A percentile compares a stretch with the other conserved stretches of the same genome.
These are phyloP conservation scores for Tilletia horrida DNA, from an alignment of 1,284 basidiomycete genomes.

Conservation along the genomic window DNA sequence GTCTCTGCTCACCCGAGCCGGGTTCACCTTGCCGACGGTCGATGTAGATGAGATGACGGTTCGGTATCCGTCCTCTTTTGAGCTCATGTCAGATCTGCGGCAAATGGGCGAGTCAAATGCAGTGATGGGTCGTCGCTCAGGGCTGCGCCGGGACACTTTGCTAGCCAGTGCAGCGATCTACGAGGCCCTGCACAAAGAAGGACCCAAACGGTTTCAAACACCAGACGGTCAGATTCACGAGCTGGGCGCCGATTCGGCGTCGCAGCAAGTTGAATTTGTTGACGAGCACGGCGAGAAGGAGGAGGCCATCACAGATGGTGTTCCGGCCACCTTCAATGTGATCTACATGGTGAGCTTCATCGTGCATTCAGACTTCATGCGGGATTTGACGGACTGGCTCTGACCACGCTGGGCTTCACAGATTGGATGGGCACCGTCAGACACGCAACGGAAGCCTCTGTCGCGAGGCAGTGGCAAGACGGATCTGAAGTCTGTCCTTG, in stretches of 20 bases:
- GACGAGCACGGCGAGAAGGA: slow-evolving; percentile 30
- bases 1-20: slow-evolving; percentile 71
- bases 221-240: slow-evolving; percentile 62
- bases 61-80: slow-evolving; percentile 91
- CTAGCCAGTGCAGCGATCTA: slow-evolving; percentile 90
- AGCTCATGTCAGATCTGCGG: slow-evolving; percentile 83
- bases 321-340: slow-evolving; percentile 93
- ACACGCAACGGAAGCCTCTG: slow-evolving; percentile 77
- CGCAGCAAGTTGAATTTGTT: slow-evolving; percentile 4
- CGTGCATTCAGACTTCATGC: too few relatives aligned
- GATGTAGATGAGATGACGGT: slow-evolving; percentile 91
- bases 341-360: slow-evolving; percentile 74
- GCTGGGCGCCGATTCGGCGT: slow-evolving; percentile 17
- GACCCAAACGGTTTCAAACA: slow-evolving; percentile 4
- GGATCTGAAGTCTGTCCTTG: slow-evolving; percentile 68
- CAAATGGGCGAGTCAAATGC: slow-evolving; percentile 98
- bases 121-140: slow-evolving; percentile 64
- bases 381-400: not conserved
- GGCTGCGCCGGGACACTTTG: slow-evolving; percentile 79
- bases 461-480: slow-evolving; percentile 78
- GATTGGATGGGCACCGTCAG: slow-evolving; percentile 98
- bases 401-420: slow-evolving; percentile 55
- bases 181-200: slow-evolving; percentile 58
- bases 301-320: slow-evolving; percentile 63
- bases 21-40: slow-evolving; percentile 88